A percentile compares a stretch with the other conserved stretches of the same genome.
phyloP scores from a whole-genome alignment of 192 early-diverging fungal species.

The Linnemannia schmuckeri region DNA sequence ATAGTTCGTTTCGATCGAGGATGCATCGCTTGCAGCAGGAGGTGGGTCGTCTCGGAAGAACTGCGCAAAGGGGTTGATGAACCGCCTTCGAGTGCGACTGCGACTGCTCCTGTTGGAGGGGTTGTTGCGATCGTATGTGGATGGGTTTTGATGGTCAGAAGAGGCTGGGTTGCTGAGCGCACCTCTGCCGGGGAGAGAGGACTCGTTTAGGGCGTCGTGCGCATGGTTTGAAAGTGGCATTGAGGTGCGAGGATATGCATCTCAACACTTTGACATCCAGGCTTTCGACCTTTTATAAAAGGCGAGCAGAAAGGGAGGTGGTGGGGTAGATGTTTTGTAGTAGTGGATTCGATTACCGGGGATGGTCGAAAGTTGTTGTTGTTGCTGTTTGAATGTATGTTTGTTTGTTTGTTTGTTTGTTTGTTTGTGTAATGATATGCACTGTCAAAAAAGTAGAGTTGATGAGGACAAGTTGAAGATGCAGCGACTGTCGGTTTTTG shows the following conservation, averaged over 20 bases:
- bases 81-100: not conserved
- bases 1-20: slow-evolving; percentile 20
- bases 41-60: not conserved
- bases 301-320: not conserved
- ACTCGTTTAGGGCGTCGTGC: not conserved
- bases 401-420: no score
- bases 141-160: not conserved
- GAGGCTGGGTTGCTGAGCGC: not conserved
- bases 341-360: no score
- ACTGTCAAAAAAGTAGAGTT: no score
- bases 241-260: not conserved
- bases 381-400: no score
- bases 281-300: not conserved
- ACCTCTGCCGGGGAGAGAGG: not conserved
- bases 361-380: no score
- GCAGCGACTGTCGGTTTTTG: no score
- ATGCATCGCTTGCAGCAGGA: not conserved
- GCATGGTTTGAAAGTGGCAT: slow-evolving; percentile 14
- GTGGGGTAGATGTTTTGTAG: no score
- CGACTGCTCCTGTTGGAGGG: not conserved
- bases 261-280: not conserved
- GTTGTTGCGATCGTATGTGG: not conserved
- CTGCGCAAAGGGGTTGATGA: not conserved
- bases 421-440: no score
- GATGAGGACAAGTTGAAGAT: no score